Evolutionary conservation across 306 rosid genomes (phyloP).

Genomic region (Mimosa pudica): DNA sequence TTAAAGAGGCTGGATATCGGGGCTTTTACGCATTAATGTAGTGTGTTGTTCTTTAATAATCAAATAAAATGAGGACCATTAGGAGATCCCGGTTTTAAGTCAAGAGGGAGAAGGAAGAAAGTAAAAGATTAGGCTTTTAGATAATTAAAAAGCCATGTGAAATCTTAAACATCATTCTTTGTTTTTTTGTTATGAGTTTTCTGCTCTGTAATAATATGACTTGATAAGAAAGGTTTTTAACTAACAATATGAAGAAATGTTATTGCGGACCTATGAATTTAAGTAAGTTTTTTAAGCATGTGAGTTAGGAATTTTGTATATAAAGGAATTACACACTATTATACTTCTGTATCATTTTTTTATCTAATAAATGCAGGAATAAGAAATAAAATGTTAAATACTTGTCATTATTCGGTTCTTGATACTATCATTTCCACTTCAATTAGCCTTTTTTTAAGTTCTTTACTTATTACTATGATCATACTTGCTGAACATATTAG

Average conservation of each 20-base stretch:
- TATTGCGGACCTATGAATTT: background rate
- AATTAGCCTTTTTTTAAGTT: background rate
- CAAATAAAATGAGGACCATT: background rate
- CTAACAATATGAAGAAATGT: background rate
- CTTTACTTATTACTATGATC: background rate
- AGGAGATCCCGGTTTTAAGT: background rate
- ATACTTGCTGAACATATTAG: background rate
- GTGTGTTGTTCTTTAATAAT: background rate
- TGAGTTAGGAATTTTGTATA: background rate
- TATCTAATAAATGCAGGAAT: too few species aligned
- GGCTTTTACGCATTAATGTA: background rate
- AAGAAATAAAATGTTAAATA: too few species aligned
- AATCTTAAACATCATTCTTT: background rate
- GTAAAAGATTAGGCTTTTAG: background rate
- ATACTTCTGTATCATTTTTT: background rate
- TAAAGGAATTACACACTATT: background rate
- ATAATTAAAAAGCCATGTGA: background rate
- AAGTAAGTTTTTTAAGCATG: background rate
- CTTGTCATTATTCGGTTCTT: constrained; percentile 9
- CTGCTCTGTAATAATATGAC: background rate
- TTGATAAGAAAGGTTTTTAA: background rate
- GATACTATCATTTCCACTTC: background rate
- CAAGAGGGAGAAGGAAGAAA: background rate
- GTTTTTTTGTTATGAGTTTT: background rate
- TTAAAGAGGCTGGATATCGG: too few species aligned